These are phyloP conservation scores for Colletotrichum abscissum DNA, from an alignment of 2,329 filamentous ascomycete genomes.

Conservation along the genomic window DNA sequence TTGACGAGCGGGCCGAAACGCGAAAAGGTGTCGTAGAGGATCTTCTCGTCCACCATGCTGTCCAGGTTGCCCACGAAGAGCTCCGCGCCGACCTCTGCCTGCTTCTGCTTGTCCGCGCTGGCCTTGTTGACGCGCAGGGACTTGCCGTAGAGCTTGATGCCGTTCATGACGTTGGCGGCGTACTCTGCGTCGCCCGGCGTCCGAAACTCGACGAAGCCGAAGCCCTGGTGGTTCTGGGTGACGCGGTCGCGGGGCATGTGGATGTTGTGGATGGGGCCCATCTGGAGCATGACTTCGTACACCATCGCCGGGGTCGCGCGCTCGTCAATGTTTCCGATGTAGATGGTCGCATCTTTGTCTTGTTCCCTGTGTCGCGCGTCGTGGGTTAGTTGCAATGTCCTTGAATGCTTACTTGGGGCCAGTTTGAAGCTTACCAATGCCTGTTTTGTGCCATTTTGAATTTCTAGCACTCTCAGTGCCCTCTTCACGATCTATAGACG, in stretches of 20 bases:
- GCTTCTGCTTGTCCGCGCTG: constrained; percentile 91
- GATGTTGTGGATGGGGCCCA: constrained; percentile 96
- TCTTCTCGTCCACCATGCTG: constrained; percentile 93
- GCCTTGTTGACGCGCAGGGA: constrained; percentile 97
- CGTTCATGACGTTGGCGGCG: constrained; percentile 95
- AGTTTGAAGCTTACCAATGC: constrained; percentile 72
- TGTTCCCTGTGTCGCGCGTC: constrained; percentile 76
- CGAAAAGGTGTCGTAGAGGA: constrained; percentile 92
- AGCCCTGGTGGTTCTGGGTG: constrained; percentile 95
- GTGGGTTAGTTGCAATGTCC: constrained; percentile 36
- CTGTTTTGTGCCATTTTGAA: constrained; percentile 73
- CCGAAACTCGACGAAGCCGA: constrained; percentile 98
- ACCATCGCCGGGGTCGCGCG: constrained; percentile 90
- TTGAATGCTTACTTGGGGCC: background rate
- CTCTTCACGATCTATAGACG: background rate
- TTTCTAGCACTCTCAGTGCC: background rate
- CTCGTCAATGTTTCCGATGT: constrained; percentile 98
- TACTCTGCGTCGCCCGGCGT: constrained; percentile 97
- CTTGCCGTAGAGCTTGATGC: constrained; percentile 91
- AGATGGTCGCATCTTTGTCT: constrained; percentile 98
- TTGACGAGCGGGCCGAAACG: constrained; percentile 89
- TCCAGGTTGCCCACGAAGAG: constrained; percentile 97
- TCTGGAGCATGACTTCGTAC: constrained; percentile 98
- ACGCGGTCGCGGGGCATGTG: constrained; percentile 98
- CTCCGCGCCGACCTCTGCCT: constrained; percentile 93